Base-by-base conservation (phyloP, 257 asterid genomes). In the Anisodus tanguticus region DNA sequence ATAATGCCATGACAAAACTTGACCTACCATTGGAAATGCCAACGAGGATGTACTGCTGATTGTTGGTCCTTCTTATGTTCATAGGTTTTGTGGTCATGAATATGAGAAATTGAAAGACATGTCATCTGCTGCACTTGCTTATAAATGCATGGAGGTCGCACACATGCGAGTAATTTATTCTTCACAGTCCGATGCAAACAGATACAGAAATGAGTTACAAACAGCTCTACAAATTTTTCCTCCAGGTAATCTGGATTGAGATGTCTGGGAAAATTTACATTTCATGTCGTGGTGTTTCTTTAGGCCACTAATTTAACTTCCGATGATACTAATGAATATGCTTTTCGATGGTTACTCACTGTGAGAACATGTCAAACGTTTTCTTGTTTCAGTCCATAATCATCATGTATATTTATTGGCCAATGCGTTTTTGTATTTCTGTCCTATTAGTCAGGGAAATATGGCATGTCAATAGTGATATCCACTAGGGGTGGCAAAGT, bases 41-140 rank as follows among this genome's bases (percentile, higher is more conserved):
- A 31, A 31, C 35, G 35, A 31, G 35, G 35, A 31, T 77, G 82
- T 77, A 53, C 16, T 26, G 31, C 22, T 77, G 64, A 77, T 31
- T 77, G 47, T 53, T 77, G 31, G 49, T 26, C 82, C 82, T 53
- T 51, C 47, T 77, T 53, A 26, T 67, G 49, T 13, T 64, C 63
- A 31, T 47, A 84, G 86, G 71, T 81, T 66, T 81, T 81, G 84
- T 49, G 85, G 85, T 53, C 68, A 51, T 47, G 87, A 85, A 81
- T 85, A 85, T 85, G 85, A 85, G 78, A 85, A 67, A 71, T 71
- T 70, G 83, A 81, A 82, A 19, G 87, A 85, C 22, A 85, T 85
- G 87, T 83, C 85, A 47, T 43, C 82, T 85, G 87, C 87, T 62
- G 85, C 87, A 57, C 85, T 85, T 15, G 87, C 87, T 64, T 85